These are phyloP conservation scores for Heterobasidion annosum DNA, from an alignment of 1,284 basidiomycete species.

Conservation along the genomic window DNA sequence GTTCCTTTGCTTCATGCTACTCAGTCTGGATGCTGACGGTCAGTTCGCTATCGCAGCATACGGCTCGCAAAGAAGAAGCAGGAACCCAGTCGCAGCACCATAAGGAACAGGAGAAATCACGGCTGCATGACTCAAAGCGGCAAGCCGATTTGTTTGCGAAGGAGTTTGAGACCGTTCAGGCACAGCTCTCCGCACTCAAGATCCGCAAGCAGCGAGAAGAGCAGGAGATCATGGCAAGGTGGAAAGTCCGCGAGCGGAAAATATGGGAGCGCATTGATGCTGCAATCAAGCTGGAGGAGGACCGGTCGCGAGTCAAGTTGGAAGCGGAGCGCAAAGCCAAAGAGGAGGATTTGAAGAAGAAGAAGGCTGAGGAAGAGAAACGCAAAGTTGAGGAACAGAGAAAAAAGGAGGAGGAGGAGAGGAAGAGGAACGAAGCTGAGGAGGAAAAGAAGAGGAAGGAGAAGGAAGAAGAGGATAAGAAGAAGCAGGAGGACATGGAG, in stretches of 20 bases:
- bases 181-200: constrained; percentile 30
- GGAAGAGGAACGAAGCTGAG: constrained; percentile 18
- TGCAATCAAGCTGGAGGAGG: constrained; percentile 57
- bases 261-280: constrained; percentile 54
- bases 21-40: constrained; percentile 28
- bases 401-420: constrained; percentile 23
- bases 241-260: constrained; percentile 41
- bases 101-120: constrained; percentile 23
- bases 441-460: constrained; percentile 23
- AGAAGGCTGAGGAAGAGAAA: constrained; percentile 22
- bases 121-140: constrained; percentile 25
- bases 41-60: constrained; percentile 17
- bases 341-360: constrained; percentile 36
- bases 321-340: constrained; percentile 39
- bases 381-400: constrained; percentile 17
- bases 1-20: neutral
- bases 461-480: constrained; percentile 27
- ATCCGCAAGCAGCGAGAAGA: constrained; percentile 38
- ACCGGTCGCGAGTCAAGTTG: constrained; percentile 39
- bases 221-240: constrained; percentile 30
- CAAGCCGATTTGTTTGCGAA: constrained; percentile 31
- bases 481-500: constrained; percentile 23
- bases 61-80: constrained; percentile 40
- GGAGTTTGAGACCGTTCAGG: constrained; percentile 41
- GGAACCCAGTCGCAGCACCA: constrained; percentile 25